Evolutionary conservation across 2,329 filamentous ascomycete species (phyloP), one percentile per base, ranked within the genome.

Genomic region (Bipolaris zeicola): DNA sequence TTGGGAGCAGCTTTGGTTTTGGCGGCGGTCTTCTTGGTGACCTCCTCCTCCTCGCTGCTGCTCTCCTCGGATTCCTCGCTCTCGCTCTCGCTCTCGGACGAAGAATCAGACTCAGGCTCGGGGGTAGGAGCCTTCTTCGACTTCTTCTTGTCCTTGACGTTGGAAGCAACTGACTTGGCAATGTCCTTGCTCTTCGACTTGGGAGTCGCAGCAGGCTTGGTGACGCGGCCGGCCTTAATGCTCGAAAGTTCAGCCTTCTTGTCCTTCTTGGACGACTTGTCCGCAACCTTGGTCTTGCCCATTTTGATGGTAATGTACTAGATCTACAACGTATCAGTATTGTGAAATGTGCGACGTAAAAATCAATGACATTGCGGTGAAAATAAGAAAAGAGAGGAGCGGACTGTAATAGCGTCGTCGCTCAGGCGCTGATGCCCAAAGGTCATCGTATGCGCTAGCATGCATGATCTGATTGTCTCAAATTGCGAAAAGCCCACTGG

Each of bases 131-230:
- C 78, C 74, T 80, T 78, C 76, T 80, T 78, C 57, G 72, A 71
- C 76, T 83, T 83, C 79, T 81, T 81, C 74, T 80, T 80, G 74
- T 82, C 82, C 66, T 72, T 73, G 50, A 79, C 68, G 56, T 68
- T 63, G 49, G 65, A 62, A 52, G 67, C 69, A 50, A 66, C 70
- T 51, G 74, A 66, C 83, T 90, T 89, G 67, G 86, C 86, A 55
- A 85, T 73, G 63, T 87, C 82, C 82, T 89, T 89, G 68, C 85
- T 83, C 81, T 89, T 89, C 59, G 82, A 78, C 79, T 87, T 88
- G 72, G 86, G 78, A 63, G 83, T 84, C 76, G 89, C 82, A 60
- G 85, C 81, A 50, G 87, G 74, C 82, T 92, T 92, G 79, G 83
- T 85, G 69, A 90, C 82, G 64, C 85, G 84, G 65, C 82, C 87